Evolutionary conservation across 73 alveolate genomes (phyloP), one percentile per base, ranked within the genome.

Genomic region (Paramecium pentaurelia): DNA sequence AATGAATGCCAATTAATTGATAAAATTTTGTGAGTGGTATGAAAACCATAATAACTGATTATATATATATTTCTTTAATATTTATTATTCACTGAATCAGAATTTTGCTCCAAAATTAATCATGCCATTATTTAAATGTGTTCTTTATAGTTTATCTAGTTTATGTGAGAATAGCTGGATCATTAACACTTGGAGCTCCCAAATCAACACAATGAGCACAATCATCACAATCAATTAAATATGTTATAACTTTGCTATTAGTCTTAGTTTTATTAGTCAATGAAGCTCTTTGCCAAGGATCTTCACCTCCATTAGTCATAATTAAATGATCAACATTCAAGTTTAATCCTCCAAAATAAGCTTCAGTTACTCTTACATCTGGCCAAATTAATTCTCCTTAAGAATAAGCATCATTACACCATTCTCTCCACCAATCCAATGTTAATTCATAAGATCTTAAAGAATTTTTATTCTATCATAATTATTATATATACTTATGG

Each of bases 141-240:
- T 73, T 37, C 32, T 73, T 16, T 6, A 73, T 73, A 11, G 40
- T 4, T 34, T 71, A 71, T 71, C 94, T 89, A 8, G 88, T 64
- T 64, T 44, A 77, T 36, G 71, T 89, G 7, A 89, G 59, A 25
- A 45, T 30, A 11, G 11, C 54, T 28, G 93, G 86, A 34, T 88
- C 96, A 16, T 32, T 40, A 60, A 37, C 95, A 8, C 77, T 73
- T 8, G 97, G 95, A 9, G 90, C 73, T 27, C 59, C 34, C 38
- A 94, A 88, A 80, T 94, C 97, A n/a, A 92, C 96, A 77, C 97
- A 94, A 59, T 94, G 97, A 73, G 97, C 89, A 44, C 97, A 94
- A 44, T 86, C 77, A 44, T 86, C 93, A 45, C 97, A 94, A 58
- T 92, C 91, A 36, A 83, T 54, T 22, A 80, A 54, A 70, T 92